Percentiles rank a stretch among this genome's conserved stretches.
phyloP scores from a whole-genome alignment of 805 yeast species.

The Zygosaccharomyces gambellarensis region DNA sequence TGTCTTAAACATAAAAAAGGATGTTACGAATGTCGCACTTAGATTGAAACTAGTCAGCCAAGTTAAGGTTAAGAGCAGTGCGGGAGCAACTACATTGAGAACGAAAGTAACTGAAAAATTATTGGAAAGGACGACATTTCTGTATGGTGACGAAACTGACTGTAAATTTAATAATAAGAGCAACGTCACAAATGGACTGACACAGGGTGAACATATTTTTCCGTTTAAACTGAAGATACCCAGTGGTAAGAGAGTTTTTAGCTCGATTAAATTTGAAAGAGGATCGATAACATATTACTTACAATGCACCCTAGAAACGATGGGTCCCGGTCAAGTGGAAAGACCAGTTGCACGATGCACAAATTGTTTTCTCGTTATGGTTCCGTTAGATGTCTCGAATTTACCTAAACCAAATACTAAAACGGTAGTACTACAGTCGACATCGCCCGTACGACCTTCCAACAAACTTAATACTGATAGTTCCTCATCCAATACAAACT shows the following conservation, averaged over 20 bases:
- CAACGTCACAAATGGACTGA: conserved; percentile 41
- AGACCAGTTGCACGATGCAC: conserved; percentile 45
- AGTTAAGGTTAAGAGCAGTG: conserved; percentile 48
- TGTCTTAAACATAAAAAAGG: conserved; percentile 51
- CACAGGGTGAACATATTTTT: conserved; percentile 80
- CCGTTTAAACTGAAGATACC: conserved; percentile 86
- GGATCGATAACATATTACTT: conserved; percentile 73
- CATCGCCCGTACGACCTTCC: conserved; percentile 25
- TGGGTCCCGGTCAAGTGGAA: conserved; percentile 17
- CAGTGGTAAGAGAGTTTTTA: conserved; percentile 53
- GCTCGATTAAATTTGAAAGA: conserved; percentile 75
- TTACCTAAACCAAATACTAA: conserved; percentile 67
- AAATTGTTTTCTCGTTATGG: conserved; percentile 52
- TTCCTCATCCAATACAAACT: conserved; percentile 25
- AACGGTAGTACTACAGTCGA: conserved; percentile 55
- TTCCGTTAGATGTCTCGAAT: conserved; percentile 68
- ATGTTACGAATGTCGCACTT: conserved; percentile 45
- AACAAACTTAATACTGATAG: conserved; percentile 12
- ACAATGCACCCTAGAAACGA: conserved; percentile 21
- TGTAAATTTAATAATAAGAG: conserved; percentile 12
- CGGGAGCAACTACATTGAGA: conserved; percentile 46
- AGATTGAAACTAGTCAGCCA: conserved; percentile 52
- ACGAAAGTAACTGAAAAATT: conserved; percentile 48
- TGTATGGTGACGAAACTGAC: conserved; percentile 46
- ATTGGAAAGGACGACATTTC: conserved; percentile 54